phyloP scores from a whole-genome alignment of 1,284 basidiomycete genomes.

The Crepidotus sp. region DNA sequence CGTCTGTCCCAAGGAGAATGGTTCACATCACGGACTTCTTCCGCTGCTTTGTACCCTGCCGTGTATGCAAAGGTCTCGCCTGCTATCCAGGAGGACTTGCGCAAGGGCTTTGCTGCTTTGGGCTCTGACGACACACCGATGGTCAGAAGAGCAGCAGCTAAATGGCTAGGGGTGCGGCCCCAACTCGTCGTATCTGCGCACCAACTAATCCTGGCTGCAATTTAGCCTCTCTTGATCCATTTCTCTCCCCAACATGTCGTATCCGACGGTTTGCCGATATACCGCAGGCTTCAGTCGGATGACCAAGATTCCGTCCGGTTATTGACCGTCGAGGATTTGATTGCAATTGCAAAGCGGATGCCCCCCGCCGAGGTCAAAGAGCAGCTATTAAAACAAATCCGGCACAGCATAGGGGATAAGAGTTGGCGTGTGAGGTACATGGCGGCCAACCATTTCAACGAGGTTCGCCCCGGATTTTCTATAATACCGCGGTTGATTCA shows the following conservation, averaged over 20 bases:
- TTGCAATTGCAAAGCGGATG: conserved; percentile 84
- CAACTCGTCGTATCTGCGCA: conserved; percentile 1
- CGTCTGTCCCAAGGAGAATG: conserved; percentile 92
- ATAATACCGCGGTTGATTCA: background rate
- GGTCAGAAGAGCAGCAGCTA: conserved; percentile 95
- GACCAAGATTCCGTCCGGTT: conserved; percentile 98
- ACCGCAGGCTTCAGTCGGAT: conserved; percentile 90
- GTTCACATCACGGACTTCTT: conserved; percentile 98
- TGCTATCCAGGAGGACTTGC: conserved; percentile 79
- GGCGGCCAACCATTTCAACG: conserved; percentile 97
- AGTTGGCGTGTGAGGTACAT: conserved; percentile 99
- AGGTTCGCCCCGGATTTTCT: conserved; percentile 38
- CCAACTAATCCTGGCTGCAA: conserved; percentile 1
- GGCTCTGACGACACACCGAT: conserved; percentile 97
- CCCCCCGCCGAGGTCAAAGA: conserved; percentile 85
- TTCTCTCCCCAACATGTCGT: conserved; percentile 75
- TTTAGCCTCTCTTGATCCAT: conserved; percentile 69
- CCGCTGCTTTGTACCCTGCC: conserved; percentile 91
- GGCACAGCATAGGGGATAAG: conserved; percentile 86
- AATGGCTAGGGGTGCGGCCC: conserved; percentile 83
- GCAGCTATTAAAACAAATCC: conserved; percentile 82
- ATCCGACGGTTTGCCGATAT: conserved; percentile 86
- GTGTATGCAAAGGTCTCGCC: conserved; percentile 78
- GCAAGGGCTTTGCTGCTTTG: conserved; percentile 78
- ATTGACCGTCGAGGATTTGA: conserved; percentile 93